A percentile compares a stretch with the other conserved stretches of the same genome.
Evolutionary conservation across 2,329 filamentous ascomycete genomes (phyloP).

Genomic region (Trichoderma citrinoviride): DNA sequence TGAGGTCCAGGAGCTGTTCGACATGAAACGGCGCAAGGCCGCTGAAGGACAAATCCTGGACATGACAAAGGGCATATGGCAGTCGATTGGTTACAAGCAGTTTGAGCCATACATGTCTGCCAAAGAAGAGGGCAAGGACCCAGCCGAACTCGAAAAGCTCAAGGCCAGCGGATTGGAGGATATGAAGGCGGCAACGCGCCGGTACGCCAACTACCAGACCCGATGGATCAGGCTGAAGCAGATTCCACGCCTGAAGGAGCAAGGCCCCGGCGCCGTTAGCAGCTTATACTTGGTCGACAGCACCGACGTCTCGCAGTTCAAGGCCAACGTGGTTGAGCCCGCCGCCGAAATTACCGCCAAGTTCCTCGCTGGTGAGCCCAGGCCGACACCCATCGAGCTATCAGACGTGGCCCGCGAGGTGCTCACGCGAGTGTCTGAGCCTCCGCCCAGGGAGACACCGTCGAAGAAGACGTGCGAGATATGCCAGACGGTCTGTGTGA

Average conservation of each 20-base stretch:
- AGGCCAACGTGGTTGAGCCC: slow-evolving; percentile 60
- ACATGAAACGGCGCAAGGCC: slow-evolving; percentile 37
- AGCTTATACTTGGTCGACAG: slow-evolving; percentile 79
- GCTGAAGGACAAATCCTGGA: slow-evolving; percentile 59
- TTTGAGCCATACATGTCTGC: slow-evolving; percentile 69
- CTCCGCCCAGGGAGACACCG: slow-evolving; percentile 52
- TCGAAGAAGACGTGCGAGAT: slow-evolving; percentile 65
- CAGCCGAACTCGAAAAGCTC: slow-evolving; percentile 51
- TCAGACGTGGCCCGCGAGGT: slow-evolving; percentile 52
- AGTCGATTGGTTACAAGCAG: slow-evolving; percentile 95
- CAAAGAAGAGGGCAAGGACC: slow-evolving; percentile 31
- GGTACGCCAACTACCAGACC: slow-evolving; percentile 82
- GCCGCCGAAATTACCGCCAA: slow-evolving; percentile 59
- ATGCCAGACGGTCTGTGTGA: slow-evolving; percentile 64
- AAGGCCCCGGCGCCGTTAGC: slow-evolving; percentile 48
- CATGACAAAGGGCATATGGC: slow-evolving; percentile 82
- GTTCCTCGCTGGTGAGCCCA: slow-evolving; percentile 59
- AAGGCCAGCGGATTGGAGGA: slow-evolving; percentile 63
- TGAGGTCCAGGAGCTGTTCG: slow-evolving; percentile 48
- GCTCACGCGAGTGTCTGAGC: slow-evolving; percentile 49
- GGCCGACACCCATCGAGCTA: slow-evolving; percentile 51
- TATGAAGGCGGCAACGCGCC: slow-evolving; percentile 78
- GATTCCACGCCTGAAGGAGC: slow-evolving; percentile 62
- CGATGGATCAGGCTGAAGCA: slow-evolving; percentile 86
- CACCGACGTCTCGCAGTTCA: slow-evolving; percentile 63